Conservation (phyloP, 75 land plant species). For the Cryptomeria japonica region DNA sequence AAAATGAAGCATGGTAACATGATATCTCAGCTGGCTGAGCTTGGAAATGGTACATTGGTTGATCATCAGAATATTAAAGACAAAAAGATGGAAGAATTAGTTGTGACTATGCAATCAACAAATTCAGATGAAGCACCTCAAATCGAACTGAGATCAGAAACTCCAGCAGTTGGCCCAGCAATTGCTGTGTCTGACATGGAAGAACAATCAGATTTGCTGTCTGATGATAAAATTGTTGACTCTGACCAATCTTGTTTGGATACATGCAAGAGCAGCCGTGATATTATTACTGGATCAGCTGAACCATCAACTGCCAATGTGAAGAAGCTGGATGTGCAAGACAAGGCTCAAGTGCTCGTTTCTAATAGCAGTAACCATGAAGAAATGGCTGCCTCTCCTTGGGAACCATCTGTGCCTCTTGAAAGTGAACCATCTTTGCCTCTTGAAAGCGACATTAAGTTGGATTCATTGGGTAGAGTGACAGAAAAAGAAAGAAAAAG, state of each 20-base stretch:
- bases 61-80: background rate
- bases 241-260: background rate
- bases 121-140: background rate
- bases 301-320: background rate
- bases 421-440: background rate
- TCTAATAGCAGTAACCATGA: background rate
- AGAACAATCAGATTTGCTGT: background rate
- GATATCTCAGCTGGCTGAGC: background rate
- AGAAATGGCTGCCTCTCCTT: background rate
- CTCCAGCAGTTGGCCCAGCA: background rate
- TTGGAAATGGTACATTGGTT: background rate
- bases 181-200: background rate
- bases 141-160: background rate
- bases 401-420: background rate
- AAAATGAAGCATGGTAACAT: background rate
- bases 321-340: constrained; percentile 1
- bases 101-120: background rate
- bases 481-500: constrained; percentile 4
- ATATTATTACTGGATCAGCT: background rate
- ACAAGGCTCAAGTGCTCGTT: background rate
- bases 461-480: constrained; percentile 1
- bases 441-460: constrained; percentile 2
- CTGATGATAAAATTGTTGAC: background rate
- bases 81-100: background rate
- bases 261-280: background rate